Percentiles rank a stretch among this genome's conserved stretches.
phyloP scores from a whole-genome alignment of 2,329 filamentous ascomycete species.

The Sphaerulina musiva region DNA sequence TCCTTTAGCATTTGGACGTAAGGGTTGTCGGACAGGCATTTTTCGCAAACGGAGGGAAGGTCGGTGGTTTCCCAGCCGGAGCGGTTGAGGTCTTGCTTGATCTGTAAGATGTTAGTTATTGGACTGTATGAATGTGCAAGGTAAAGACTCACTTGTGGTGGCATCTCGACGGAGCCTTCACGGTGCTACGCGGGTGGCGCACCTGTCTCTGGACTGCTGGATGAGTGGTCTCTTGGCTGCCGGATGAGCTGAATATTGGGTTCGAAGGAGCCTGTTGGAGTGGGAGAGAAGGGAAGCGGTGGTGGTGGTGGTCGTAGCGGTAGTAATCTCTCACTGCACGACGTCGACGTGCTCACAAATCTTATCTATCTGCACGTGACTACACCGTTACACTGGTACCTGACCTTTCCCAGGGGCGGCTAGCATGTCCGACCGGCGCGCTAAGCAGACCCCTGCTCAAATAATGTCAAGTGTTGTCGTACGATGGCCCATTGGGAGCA shows the following conservation, averaged over 20 bases:
- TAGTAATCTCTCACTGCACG: too few relatives aligned
- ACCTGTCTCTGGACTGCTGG: not conserved
- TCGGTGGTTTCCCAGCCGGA: slow-evolving; percentile 94
- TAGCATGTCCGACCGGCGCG: not conserved
- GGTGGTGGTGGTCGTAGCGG: too few relatives aligned
- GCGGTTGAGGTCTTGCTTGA: slow-evolving; percentile 91
- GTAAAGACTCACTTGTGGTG: not conserved
- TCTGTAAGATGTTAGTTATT: slow-evolving; percentile 54
- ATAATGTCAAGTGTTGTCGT: slow-evolving; percentile 8
- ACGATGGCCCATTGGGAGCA: slow-evolving; percentile 8
- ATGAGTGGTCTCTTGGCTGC: not conserved
- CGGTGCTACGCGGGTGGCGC: not conserved
- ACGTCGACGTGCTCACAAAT: not conserved
- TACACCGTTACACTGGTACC: not conserved
- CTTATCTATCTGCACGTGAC: not conserved
- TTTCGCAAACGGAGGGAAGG: slow-evolving; percentile 83
- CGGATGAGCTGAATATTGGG: too few relatives aligned
- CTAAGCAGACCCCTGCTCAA: slow-evolving; percentile 3
- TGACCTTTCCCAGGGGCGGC: not conserved
- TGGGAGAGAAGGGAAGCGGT: too few relatives aligned
- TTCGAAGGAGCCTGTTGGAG: too few relatives aligned
- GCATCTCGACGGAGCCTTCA: not conserved
- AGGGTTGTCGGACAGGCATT: slow-evolving; percentile 89
- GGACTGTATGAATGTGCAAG: too few relatives aligned
- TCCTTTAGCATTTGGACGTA: slow-evolving; percentile 99